Conservation (phyloP, 2,329 filamentous ascomycete species). For the Thyridium curvatum region DNA sequence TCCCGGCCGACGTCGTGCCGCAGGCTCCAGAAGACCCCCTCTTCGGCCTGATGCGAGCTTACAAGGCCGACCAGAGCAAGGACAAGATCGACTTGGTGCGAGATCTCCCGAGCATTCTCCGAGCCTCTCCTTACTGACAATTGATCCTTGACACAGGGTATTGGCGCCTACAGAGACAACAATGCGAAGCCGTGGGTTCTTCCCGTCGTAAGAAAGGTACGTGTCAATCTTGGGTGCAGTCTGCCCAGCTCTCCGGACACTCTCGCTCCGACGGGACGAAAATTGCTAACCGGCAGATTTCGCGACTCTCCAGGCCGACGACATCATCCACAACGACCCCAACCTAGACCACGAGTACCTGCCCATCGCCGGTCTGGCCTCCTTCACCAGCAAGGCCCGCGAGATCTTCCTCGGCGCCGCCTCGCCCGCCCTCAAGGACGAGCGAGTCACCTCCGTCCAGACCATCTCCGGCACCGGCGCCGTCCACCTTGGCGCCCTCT, state of each 20-base stretch:
- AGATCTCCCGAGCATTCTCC: constrained; percentile 6
- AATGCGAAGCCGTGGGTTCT: constrained; percentile 96
- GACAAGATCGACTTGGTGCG: constrained; percentile 90
- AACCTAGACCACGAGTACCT: constrained; percentile 97
- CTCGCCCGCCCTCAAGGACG: constrained; percentile 77
- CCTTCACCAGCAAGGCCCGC: constrained; percentile 84
- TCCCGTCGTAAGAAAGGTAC: constrained; percentile 92
- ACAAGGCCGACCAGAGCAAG: constrained; percentile 66
- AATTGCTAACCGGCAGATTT: too few species aligned
- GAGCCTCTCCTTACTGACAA: constrained; percentile 8
- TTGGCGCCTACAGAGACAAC: constrained; percentile 93
- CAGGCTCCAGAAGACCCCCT: constrained; percentile 92
- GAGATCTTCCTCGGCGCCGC: constrained; percentile 79
- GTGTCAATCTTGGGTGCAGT: too few species aligned
- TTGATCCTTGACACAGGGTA: constrained; percentile 36
- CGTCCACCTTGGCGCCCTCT: constrained; percentile 86
- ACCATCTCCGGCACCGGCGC: constrained; percentile 97
- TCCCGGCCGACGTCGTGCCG: constrained; percentile 71
- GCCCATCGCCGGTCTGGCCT: constrained; percentile 81
- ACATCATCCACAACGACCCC: constrained; percentile 81
- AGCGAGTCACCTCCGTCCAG: constrained; percentile 76
- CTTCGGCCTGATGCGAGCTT: constrained; percentile 88
- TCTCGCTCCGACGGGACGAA: too few species aligned
- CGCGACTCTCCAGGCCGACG: constrained; percentile 65
- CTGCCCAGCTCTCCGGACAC: too few species aligned